phyloP scores from a whole-genome alignment of 495 filamentous ascomycete species.

The Trichoderma gamsii region DNA sequence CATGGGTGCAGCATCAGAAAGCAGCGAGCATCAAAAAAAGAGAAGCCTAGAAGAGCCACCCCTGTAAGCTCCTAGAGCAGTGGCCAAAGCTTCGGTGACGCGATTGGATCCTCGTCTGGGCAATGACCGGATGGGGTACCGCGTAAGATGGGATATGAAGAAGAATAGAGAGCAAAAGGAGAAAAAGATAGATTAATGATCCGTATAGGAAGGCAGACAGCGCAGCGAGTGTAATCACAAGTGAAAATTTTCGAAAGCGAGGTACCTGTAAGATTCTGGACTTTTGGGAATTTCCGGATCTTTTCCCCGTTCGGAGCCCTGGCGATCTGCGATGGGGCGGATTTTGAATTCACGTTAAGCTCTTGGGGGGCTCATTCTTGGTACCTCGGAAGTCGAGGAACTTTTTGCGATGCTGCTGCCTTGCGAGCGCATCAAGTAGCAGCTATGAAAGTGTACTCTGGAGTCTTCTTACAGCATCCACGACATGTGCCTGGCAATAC shows the following conservation, averaged over 20 bases:
- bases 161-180: not conserved
- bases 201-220: not conserved
- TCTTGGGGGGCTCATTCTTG: not conserved
- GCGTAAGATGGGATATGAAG: not conserved
- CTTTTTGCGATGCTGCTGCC: not conserved
- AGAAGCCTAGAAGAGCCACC: not conserved
- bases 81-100: not conserved
- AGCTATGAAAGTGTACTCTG: not conserved
- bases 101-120: conserved; percentile 3
- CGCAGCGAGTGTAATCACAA: not conserved
- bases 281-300: not conserved
- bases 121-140: not conserved
- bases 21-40: not conserved
- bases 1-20: not conserved
- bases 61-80: not conserved
- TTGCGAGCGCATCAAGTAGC: not conserved
- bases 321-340: conserved; percentile 3
- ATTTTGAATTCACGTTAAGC: not conserved
- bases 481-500: no score
- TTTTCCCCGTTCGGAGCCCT: not conserved
- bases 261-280: conserved; percentile 9
- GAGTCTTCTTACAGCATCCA: no score
- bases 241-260: no score
- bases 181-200: not conserved
- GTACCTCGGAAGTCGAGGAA: not conserved